These are phyloP conservation scores for Leccinum incarnatum DNA, from an alignment of 768 basidiomycete genomes.

Conservation along the genomic window DNA sequence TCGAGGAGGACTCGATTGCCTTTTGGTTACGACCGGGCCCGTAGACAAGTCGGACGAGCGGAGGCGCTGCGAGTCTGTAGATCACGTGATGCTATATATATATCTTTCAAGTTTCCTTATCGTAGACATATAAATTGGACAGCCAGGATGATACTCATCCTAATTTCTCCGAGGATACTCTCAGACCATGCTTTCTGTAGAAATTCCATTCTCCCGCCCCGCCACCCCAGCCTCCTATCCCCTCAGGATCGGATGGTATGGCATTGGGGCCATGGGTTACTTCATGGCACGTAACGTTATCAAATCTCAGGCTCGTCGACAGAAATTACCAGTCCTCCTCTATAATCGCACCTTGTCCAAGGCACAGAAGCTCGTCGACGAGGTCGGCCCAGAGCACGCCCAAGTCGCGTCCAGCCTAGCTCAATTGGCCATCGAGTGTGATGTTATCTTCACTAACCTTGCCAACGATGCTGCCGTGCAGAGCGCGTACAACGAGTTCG, in stretches of 20 bases:
- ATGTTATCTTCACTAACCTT: conserved; percentile 75
- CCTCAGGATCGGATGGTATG: conserved; percentile 44
- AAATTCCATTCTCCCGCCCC: conserved; percentile 58
- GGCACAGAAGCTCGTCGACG: conserved; percentile 52
- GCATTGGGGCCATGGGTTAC: conserved; percentile 68
- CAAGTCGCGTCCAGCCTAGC: conserved; percentile 53
- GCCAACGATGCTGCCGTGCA: conserved; percentile 69
- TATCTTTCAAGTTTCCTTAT: background rate
- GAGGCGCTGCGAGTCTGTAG: background rate
- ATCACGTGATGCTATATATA: conserved; percentile 17
- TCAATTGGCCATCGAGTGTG: conserved; percentile 63
- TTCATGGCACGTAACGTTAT: conserved; percentile 81
- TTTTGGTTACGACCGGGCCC: background rate
- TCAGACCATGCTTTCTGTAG: conserved; percentile 9
- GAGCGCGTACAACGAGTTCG: conserved; percentile 58
- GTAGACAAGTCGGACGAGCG: background rate
- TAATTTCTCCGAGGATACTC: conserved; percentile 3
- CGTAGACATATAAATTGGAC: conserved; percentile 2
- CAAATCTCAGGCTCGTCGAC: conserved; percentile 42
- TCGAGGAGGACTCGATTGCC: background rate
- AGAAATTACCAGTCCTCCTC: conserved; percentile 47
- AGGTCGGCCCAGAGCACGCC: conserved; percentile 52
- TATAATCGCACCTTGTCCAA: conserved; percentile 75
- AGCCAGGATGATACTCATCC: background rate
- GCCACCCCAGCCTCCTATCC: conserved; percentile 43